Evolutionary conservation across 768 basidiomycete genomes (phyloP).

Genomic region (Lepiota venenata): DNA sequence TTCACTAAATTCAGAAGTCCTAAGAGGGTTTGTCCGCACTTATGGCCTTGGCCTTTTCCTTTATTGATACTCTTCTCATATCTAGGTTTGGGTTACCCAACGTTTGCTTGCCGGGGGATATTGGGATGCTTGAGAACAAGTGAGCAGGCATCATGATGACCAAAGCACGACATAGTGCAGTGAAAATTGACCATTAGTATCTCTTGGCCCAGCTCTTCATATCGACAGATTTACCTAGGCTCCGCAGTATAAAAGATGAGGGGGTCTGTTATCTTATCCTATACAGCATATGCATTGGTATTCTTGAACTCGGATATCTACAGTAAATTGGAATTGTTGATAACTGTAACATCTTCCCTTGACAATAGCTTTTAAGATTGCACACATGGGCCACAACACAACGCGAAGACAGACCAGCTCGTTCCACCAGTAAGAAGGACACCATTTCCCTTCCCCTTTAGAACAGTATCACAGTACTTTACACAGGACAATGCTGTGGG

Average conservation of each 20-base stretch:
- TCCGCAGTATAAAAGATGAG: slow-evolving; percentile 94
- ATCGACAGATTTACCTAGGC: slow-evolving; percentile 70
- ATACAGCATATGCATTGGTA: slow-evolving; percentile 85
- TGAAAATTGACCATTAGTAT: slow-evolving; percentile 90
- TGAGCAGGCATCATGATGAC: slow-evolving; percentile 89
- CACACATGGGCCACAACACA: background rate
- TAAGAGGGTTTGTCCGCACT: background rate
- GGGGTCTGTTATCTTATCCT: slow-evolving; percentile 90
- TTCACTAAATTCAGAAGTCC: slow-evolving; percentile 21
- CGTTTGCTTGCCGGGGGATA: slow-evolving; percentile 80
- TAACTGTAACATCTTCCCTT: slow-evolving; percentile 55
- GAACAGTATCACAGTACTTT: slow-evolving; percentile 84
- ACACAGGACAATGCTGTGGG: slow-evolving; percentile 83
- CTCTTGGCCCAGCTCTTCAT: slow-evolving; percentile 77
- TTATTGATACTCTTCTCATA: slow-evolving; percentile 34
- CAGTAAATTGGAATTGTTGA: slow-evolving; percentile 79
- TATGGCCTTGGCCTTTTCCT: slow-evolving; percentile 27
- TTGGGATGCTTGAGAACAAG: slow-evolving; percentile 86
- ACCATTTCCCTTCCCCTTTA: slow-evolving; percentile 59
- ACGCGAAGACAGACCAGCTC: slow-evolving; percentile 30
- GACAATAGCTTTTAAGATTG: slow-evolving; percentile 2
- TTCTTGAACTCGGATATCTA: slow-evolving; percentile 89
- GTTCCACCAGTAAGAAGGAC: slow-evolving; percentile 68
- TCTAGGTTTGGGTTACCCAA: slow-evolving; percentile 52
- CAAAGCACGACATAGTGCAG: slow-evolving; percentile 81